Evolutionary conservation across 805 yeast genomes (phyloP), one percentile per base, ranked within the genome.

Genomic region (Brettanomyces custersianus): DNA sequence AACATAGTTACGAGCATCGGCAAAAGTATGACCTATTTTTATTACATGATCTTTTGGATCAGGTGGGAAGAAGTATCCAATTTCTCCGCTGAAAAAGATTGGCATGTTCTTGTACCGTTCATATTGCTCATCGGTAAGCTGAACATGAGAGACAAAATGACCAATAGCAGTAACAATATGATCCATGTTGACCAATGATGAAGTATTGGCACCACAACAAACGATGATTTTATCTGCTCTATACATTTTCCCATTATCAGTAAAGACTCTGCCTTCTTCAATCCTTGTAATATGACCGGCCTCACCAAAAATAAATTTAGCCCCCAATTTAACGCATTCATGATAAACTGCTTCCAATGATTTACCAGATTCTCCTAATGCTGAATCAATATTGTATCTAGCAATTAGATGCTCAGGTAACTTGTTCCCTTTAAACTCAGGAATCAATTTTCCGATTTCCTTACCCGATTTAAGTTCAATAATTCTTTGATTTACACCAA

Each of bases 51-150:
- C 52, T 26, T 54, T 46, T 8, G 23, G 16, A 42, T 61, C 68
- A 7, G 68, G 66, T 35, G 64, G 69, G 41, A 65, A 63, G 32
- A 63, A 52, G 48, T 63, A 65, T 0, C 70, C 70, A 36, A 54
- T 53, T 25, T 63, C 67, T 17, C 48, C 40, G 34, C 59, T 61
- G 19, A 62, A 40, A 13, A 63, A 46, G 9, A 65, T 66, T 1
- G 69, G 70, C 8, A 49, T 40, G 12, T 47, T 47, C 40, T 51
- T 62, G 19, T 60, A 40, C 11, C 37, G 27, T 6, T 33, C 29
- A 18, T 61, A 57, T 41, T 65, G 57, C 2, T 51, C 55, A 1
- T 51, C 54, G 4, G 58, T 44, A 5, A 65, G 39, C 42, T 55
- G 51, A 22, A 64, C 57, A 40, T 65, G 70, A 11, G 60, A 68